phyloP scores from a whole-genome alignment of 805 yeast species.

The Kazachstania viticola region DNA sequence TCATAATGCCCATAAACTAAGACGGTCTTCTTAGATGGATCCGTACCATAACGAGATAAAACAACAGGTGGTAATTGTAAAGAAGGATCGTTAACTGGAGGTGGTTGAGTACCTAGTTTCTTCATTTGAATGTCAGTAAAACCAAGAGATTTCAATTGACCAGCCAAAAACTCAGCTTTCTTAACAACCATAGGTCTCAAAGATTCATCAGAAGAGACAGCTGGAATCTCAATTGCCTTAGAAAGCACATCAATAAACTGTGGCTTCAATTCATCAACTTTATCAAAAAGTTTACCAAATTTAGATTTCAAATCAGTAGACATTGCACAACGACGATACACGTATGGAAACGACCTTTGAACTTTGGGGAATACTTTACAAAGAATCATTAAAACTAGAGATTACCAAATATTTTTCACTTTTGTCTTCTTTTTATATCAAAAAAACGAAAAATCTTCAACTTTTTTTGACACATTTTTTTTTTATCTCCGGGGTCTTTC shows the following conservation, averaged over 20 bases:
- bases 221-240: constrained; percentile 86
- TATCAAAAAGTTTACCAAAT: constrained; percentile 29
- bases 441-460: too few relatives aligned
- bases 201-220: constrained; percentile 84
- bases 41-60: constrained; percentile 76
- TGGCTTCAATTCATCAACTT: constrained; percentile 67
- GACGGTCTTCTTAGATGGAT: constrained; percentile 76
- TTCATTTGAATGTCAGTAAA: constrained; percentile 73
- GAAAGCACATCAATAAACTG: constrained; percentile 59
- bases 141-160: constrained; percentile 60
- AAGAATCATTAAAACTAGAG: too few relatives aligned
- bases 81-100: constrained; percentile 60
- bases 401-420: too few relatives aligned
- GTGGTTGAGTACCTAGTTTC: constrained; percentile 82
- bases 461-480: too few relatives aligned
- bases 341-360: too few relatives aligned
- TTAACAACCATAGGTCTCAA: constrained; percentile 81
- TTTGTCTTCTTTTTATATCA: too few relatives aligned
- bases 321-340: constrained; percentile 5
- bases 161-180: constrained; percentile 74
- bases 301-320: constrained; percentile 8
- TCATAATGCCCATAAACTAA: constrained; percentile 95
- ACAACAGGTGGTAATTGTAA: constrained; percentile 88
- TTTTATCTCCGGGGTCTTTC: too few relatives aligned
- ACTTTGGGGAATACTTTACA: too few relatives aligned